Evolutionary conservation across 108 stramenopile species (phyloP).

Genomic region (Fragilaria radians): DNA sequence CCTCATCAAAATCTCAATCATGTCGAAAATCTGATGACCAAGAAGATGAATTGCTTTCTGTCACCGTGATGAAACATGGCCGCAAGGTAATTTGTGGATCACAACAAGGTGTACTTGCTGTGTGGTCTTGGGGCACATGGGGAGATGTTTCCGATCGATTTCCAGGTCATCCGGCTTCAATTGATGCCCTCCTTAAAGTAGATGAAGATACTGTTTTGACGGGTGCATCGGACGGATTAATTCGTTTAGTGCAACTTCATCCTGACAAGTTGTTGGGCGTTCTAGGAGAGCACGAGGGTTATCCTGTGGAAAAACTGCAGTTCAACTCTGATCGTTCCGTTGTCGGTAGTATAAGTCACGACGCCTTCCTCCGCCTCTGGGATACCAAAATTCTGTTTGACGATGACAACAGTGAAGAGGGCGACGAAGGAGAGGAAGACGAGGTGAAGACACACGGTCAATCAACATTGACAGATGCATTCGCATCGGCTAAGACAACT

Average conservation of each 20-base stretch:
- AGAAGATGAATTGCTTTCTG: conserved; percentile 90
- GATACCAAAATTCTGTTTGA: conserved; percentile 67
- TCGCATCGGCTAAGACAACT: not conserved
- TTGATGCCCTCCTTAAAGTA: conserved; percentile 86
- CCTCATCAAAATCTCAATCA: conserved; percentile 15
- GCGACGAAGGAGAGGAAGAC: conserved; percentile 10
- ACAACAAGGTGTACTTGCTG: conserved; percentile 76
- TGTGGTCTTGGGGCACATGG: conserved; percentile 90
- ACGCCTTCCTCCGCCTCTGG: conserved; percentile 55
- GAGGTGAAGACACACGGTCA: not conserved
- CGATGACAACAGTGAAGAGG: conserved; percentile 36
- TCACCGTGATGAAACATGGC: conserved; percentile 76
- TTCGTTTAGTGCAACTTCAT: conserved; percentile 85
- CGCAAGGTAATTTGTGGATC: conserved; percentile 84
- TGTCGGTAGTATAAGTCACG: conserved; percentile 65
- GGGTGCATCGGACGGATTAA: conserved; percentile 89
- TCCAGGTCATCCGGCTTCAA: conserved; percentile 84
- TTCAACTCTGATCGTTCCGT: conserved; percentile 65
- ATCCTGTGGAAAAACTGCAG: conserved; percentile 82
- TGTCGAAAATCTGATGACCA: conserved; percentile 78
- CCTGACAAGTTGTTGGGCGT: conserved; percentile 92
- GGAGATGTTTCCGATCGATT: conserved; percentile 92
- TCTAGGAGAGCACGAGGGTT: conserved; percentile 82
- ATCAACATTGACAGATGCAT: not conserved
- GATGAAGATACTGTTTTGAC: conserved; percentile 95